phyloP scores from a whole-genome alignment of 257 asterid species.

The Penstemon barbatus region DNA sequence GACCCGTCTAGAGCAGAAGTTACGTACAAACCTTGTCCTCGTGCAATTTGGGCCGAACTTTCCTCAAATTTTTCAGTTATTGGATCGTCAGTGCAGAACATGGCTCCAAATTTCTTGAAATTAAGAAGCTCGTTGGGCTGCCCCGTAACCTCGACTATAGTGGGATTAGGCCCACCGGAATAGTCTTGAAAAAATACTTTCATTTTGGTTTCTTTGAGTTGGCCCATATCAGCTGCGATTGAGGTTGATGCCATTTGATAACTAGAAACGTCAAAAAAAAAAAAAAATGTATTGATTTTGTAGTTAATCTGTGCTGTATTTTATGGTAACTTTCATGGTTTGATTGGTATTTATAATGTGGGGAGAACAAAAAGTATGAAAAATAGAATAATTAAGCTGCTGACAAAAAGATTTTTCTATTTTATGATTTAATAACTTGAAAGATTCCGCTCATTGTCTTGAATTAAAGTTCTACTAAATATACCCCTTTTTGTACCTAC shows the following conservation, averaged over 20 bases:
- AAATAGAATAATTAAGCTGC: too few relatives aligned
- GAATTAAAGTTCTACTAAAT: too few relatives aligned
- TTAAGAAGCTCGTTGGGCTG: conserved; percentile 29
- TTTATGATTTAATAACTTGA: too few relatives aligned
- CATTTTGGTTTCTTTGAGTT: conserved; percentile 40
- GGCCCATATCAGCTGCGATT: conserved; percentile 19
- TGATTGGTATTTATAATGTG: too few relatives aligned
- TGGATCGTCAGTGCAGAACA: conserved; percentile 51
- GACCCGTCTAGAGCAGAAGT: conserved; percentile 61
- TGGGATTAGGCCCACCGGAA: conserved; percentile 49
- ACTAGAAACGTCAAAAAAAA: too few relatives aligned
- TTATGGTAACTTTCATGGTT: too few relatives aligned
- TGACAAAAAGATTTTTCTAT: too few relatives aligned
- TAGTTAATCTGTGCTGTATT: too few relatives aligned
- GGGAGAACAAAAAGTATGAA: too few relatives aligned
- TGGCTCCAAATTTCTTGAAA: conserved; percentile 47
- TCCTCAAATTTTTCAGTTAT: conserved; percentile 35
- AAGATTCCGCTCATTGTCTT: too few relatives aligned
- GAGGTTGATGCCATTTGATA: conserved; percentile 1
- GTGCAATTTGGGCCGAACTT: conserved; percentile 37
- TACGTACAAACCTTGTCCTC: conserved; percentile 54
- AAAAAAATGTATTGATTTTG: too few relatives aligned
- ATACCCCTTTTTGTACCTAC: too few relatives aligned
- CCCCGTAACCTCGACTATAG: conserved; percentile 42
- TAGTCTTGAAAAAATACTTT: conserved; percentile 47